Percentiles rank a stretch among this genome's conserved stretches.
These are phyloP conservation scores for Silybum marianum DNA, from an alignment of 129 eudicot genomes.

Conservation along the genomic window DNA sequence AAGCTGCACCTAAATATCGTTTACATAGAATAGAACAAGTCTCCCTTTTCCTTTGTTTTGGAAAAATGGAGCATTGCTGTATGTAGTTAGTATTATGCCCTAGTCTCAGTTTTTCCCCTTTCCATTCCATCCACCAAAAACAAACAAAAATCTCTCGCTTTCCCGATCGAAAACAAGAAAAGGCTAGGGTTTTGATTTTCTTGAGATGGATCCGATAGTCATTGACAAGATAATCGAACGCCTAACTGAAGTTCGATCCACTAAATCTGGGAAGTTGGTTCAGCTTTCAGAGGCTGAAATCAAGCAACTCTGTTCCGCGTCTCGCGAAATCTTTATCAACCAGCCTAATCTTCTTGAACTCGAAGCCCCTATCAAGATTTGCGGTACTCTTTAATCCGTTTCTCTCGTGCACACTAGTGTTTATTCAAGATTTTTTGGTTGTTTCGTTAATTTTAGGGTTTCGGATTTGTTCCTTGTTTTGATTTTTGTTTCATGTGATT, in stretches of 20 bases:
- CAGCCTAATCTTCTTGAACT: constrained; percentile 98
- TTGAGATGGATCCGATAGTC: constrained; percentile 57
- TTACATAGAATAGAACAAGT: neutral
- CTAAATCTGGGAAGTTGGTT: constrained; percentile 80
- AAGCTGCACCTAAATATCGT: neutral
- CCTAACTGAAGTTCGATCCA: constrained; percentile 73
- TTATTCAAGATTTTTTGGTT: neutral
- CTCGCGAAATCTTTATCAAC: constrained; percentile 77
- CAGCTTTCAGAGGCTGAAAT: constrained; percentile 90
- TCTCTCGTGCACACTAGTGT: neutral
- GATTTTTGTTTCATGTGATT: constrained; percentile 1
- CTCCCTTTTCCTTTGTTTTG: neutral
- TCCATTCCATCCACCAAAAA: neutral
- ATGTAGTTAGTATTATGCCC: neutral
- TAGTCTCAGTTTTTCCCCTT: neutral
- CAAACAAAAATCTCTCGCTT: neutral
- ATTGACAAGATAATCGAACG: constrained; percentile 79
- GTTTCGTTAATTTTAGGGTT: neutral
- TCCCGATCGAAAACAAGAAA: constrained; percentile 9
- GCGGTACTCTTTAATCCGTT: constrained; percentile 51
- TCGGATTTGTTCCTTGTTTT: neutral
- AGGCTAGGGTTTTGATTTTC: neutral
- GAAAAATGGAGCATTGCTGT: constrained; percentile 19
- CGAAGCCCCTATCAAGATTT: constrained; percentile 98
- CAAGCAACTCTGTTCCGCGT: constrained; percentile 79